Base-by-base conservation (phyloP, 768 basidiomycete species). In the Phaffia tasmanica region DNA sequence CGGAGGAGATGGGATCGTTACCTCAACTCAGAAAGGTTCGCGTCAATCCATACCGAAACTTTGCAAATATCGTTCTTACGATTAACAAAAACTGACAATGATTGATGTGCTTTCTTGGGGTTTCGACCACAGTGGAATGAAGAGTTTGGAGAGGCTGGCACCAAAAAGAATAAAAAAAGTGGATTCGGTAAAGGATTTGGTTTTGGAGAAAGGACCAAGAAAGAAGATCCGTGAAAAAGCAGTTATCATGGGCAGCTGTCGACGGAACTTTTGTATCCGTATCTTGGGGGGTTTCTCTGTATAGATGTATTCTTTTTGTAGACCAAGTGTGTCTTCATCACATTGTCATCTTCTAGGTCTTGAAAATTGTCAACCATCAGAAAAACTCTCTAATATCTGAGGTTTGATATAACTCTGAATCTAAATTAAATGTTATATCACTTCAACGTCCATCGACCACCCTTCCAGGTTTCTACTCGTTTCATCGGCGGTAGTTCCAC, bases 111-210 rank as follows among this genome's bases (percentile, higher is more conserved):
- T 91, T 54, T 82, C 86, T 11, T 5, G 11, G 11, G 4, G 35
- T 5, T 42, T 42, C 6, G 11, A 42, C 11, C 35, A 42, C 87
- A 86, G 77, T 93, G 89, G 89, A 92, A 94, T 69, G 87, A 92
- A 57, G 88, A 93, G 74, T 93, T 91, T 75, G 92, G 93, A 29
- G 91, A 94, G 75, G 90, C 89, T 70, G 83, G 85, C 48, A 83
- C 81, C 62, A 85, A 81, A 72, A 82, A 82, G 48, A 75, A 75
- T 5, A 81, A 82, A 72, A 84, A 85, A 72, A 85, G 86, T 46
- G 91, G 92, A 83, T 93, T 92, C 29, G 89, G 86, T 72, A 89
- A 85, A 66, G 81, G 82, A 57, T 97, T 97, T 75, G 92, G 92
- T 23, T 95, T 94, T 76, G 71, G 72, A 3, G 73, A 74, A 42